Percentiles rank a stretch among this genome's conserved stretches.
These are phyloP conservation scores for Xylariaceae sp. DNA, from an alignment of 2,329 filamentous ascomycete species.

Conservation along the genomic window DNA sequence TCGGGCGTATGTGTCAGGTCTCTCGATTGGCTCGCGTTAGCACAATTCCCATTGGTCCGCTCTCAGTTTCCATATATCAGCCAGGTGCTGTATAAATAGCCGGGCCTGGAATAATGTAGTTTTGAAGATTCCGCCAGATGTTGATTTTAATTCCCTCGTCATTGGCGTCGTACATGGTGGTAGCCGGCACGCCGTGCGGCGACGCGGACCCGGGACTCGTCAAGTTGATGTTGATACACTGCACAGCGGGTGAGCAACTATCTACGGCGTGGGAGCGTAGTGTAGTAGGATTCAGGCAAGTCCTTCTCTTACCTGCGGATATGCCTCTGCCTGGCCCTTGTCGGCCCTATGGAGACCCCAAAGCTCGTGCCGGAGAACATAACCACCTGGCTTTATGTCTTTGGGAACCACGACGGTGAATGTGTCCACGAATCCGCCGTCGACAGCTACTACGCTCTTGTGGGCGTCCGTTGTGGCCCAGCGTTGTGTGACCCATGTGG, in stretches of 20 bases:
- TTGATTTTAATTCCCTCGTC: slow-evolving; percentile 15
- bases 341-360: slow-evolving; percentile 24
- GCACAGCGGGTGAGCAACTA: slow-evolving; percentile 1
- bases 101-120: no score
- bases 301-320: slow-evolving; percentile 16
- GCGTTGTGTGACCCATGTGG: slow-evolving; percentile 41
- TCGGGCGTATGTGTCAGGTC: no score
- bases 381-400: slow-evolving; percentile 27
- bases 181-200: slow-evolving; percentile 10
- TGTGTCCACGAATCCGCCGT: slow-evolving; percentile 43
- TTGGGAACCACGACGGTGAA: slow-evolving; percentile 18
- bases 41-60: no score
- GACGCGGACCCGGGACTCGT: slow-evolving; percentile 12
- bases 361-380: slow-evolving; percentile 23
- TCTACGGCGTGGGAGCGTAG: slow-evolving; percentile 1
- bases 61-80: no score
- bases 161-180: slow-evolving; percentile 12
- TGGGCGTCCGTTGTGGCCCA: slow-evolving; percentile 40
- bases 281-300: no score
- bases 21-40: no score
- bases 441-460: slow-evolving; percentile 35
- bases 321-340: slow-evolving; percentile 16
- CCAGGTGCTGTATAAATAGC: no score
- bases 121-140: slow-evolving; percentile 15
- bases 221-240: slow-evolving; percentile 21